Evolutionary conservation across 768 basidiomycete genomes (phyloP), one percentile per base, ranked within the genome.

Genomic region (Lactarius akahatsu): DNA sequence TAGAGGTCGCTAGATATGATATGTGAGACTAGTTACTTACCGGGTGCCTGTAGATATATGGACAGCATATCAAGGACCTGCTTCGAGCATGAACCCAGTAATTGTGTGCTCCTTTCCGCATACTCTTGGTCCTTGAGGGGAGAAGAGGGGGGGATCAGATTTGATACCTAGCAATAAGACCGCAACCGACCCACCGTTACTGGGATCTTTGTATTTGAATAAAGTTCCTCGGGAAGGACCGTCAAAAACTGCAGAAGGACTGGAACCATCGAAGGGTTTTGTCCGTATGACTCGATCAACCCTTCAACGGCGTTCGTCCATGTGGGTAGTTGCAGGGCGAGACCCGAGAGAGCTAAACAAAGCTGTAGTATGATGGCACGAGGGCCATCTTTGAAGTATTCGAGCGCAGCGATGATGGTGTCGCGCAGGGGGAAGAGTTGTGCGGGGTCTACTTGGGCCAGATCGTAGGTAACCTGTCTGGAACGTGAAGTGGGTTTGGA

Each of bases 381-480:
- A 6, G 93, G 92, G 5, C 96, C 96, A 54, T 81, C 74, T 61
- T 88, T 84, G 76, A 92, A 90, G 63, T 78, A 80, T 71, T 89
- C 77, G 59, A 99, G 78, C 3, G 92, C 92, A 36, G 86, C 76
- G 65, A 98, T 74, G 64, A 99, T 81, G 2, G 95, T 96, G 76
- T 97, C 94, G 57, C 94, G 86, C 63, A 98, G 80, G n/a, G 89
- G 82, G 36, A 89, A 80, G 16, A 90, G 82, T 70, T 94, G 87
- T 43, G 84, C 80, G 2, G 80, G 74, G 69, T 91, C 86, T 56
- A 99, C 87, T 84, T 98, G 93, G 62, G 88, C 78, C 57, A 99
- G 85, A 83, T 99, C 97, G 78, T 94, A 98, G 15, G 88, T 92
- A 71, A 98, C 94, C 97, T 99, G 64, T 77, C 74, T 73, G 73